These are phyloP conservation scores for Phytophthora brassicae DNA, from an alignment of 352 stramenopile species.

Conservation along the genomic window DNA sequence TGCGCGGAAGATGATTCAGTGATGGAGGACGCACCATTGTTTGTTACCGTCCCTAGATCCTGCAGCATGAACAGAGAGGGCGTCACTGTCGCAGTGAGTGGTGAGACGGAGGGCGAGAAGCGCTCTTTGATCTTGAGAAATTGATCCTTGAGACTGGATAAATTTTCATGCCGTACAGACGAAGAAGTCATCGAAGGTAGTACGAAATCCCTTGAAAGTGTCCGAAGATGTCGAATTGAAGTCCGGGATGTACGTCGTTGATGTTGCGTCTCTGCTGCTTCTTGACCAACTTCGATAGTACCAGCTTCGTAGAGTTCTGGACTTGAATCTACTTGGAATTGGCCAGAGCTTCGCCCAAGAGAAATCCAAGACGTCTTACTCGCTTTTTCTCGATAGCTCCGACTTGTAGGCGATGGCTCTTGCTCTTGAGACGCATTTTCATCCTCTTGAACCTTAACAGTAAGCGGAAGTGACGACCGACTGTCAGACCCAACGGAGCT, in stretches of 20 bases:
- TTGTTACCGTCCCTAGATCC: not conserved
- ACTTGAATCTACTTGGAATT: slow-evolving; percentile 10
- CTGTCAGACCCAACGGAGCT: not conserved
- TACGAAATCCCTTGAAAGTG: slow-evolving; percentile 62
- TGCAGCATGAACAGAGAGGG: slow-evolving; percentile 9
- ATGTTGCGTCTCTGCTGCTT: slow-evolving; percentile 24
- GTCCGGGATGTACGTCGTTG: slow-evolving; percentile 25
- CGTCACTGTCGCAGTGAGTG: slow-evolving; percentile 21
- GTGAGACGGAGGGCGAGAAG: slow-evolving; percentile 51
- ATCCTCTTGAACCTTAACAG: slow-evolving; percentile 18
- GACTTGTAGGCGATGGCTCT: slow-evolving; percentile 31
- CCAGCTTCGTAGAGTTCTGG: slow-evolving; percentile 13
- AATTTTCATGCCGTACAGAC: slow-evolving; percentile 56
- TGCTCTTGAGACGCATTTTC: slow-evolving; percentile 17
- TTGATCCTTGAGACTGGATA: slow-evolving; percentile 75
- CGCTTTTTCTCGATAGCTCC: slow-evolving; percentile 27
- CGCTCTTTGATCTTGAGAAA: slow-evolving; percentile 82
- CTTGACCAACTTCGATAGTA: slow-evolving; percentile 5
- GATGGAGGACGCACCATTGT: not conserved
- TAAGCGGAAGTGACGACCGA: slow-evolving; percentile 19
- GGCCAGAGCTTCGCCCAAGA: not conserved
- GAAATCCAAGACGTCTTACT: slow-evolving; percentile 13
- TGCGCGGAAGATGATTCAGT: slow-evolving; percentile 1
- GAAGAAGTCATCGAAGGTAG: slow-evolving; percentile 44
- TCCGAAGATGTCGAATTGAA: slow-evolving; percentile 31